Evolutionary conservation across 805 yeast genomes (phyloP).

Genomic region (Huiozyma naganishii): DNA sequence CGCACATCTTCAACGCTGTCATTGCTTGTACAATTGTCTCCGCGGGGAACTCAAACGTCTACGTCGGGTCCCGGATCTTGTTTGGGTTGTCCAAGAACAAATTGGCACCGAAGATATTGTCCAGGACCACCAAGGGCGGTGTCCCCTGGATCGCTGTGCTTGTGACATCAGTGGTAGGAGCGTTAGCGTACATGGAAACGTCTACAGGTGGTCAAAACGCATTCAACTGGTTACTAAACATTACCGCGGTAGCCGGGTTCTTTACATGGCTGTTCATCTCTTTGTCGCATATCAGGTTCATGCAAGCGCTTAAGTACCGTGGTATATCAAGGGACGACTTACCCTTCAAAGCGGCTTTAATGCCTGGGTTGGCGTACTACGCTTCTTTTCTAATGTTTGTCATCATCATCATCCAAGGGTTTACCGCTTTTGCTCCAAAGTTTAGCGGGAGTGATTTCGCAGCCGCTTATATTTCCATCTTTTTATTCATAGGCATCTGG

Average conservation of each 20-base stretch:
- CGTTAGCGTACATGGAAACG: conserved; percentile 49
- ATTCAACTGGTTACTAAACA: conserved; percentile 63
- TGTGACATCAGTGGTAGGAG: conserved; percentile 50
- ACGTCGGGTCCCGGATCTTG: conserved; percentile 59
- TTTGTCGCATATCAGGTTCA: conserved; percentile 57
- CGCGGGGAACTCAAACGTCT: conserved; percentile 71
- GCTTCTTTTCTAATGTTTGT: conserved; percentile 40
- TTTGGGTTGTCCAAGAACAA: conserved; percentile 53
- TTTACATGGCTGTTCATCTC: conserved; percentile 64
- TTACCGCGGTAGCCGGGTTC: conserved; percentile 68
- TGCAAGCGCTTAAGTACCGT: conserved; percentile 50
- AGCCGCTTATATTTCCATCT: conserved; percentile 60
- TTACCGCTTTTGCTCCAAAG: conserved; percentile 40
- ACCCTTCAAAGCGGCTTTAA: conserved; percentile 61
- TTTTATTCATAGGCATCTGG: conserved; percentile 44
- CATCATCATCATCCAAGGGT: conserved; percentile 62
- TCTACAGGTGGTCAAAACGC: conserved; percentile 45
- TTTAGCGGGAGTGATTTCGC: conserved; percentile 47
- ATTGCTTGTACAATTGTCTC: conserved; percentile 56
- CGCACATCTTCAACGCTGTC: conserved; percentile 64
- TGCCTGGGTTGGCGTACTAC: conserved; percentile 57
- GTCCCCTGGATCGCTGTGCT: conserved; percentile 52
- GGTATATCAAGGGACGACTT: conserved; percentile 56
- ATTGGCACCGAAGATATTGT: conserved; percentile 46
- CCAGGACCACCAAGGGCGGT: conserved; percentile 41